Conservation (phyloP, 2,329 filamentous ascomycete species). For the Arthrobotrys megalospora region DNA sequence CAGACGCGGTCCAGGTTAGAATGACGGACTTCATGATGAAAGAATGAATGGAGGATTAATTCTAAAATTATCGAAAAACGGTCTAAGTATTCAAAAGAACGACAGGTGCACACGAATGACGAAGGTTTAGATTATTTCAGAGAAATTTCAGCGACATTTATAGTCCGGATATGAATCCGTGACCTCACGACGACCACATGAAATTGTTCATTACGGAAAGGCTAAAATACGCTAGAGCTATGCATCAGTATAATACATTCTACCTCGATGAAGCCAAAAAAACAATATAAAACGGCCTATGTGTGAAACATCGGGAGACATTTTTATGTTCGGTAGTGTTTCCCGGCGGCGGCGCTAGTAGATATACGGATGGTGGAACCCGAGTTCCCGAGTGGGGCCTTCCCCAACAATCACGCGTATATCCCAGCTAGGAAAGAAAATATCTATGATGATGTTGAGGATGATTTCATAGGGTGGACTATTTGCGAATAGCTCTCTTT, state of each 20-base stretch:
- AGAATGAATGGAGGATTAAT: not conserved
- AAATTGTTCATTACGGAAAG: not conserved
- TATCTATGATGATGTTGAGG: not conserved
- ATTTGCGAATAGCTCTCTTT: not conserved
- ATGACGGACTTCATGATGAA: slow-evolving; percentile 4
- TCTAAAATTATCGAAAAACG: not conserved
- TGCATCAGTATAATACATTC: not conserved
- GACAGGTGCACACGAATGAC: not conserved
- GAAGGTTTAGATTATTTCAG: not conserved
- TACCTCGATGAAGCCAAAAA: not conserved
- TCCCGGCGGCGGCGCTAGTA: slow-evolving; percentile 1
- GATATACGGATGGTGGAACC: slow-evolving; percentile 5
- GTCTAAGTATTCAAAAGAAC: not conserved
- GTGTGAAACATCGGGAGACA: not conserved
- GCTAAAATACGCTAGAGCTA: not conserved
- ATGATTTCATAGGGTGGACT: not conserved
- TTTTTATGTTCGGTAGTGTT: not conserved
- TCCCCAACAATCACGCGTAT: slow-evolving; percentile 12
- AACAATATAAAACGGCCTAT: too few species aligned
- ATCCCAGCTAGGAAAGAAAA: not conserved
- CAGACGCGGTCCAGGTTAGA: not conserved
- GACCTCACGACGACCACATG: too few species aligned
- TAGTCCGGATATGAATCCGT: not conserved
- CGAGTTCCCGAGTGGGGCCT: not conserved
- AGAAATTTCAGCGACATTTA: not conserved